Conservation (phyloP, 805 yeast species). For the Teunomyces barrocoloradensis region DNA sequence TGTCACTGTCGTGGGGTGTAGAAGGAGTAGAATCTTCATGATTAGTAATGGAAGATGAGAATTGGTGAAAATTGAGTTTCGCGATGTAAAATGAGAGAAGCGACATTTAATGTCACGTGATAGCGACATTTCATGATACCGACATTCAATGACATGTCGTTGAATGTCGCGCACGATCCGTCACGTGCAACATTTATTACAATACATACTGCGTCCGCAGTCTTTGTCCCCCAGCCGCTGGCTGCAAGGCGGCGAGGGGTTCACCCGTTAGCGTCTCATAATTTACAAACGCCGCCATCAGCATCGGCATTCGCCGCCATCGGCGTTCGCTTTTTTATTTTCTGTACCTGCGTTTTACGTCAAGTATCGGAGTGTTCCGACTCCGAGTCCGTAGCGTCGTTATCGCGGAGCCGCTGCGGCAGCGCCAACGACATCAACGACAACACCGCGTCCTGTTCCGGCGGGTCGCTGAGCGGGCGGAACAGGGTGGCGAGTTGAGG, state of each 20-base stretch:
- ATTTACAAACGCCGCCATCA: no score
- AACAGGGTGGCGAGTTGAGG: slow-evolving; percentile 1
- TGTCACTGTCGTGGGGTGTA: slow-evolving; percentile 68
- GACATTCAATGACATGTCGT: no score
- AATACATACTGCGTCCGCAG: no score
- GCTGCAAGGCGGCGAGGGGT: no score
- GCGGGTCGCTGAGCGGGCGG: slow-evolving; percentile 1
- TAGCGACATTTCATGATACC: no score
- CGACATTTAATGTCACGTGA: no score
- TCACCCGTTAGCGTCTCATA: no score
- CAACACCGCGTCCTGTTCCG: slow-evolving; percentile 51
- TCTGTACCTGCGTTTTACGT: not conserved
- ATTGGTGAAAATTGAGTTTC: no score
- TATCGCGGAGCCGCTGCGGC: slow-evolving; percentile 28
- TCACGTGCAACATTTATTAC: no score
- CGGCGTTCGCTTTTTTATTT: not conserved
- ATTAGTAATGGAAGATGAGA: not conserved
- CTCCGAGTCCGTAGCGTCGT: slow-evolving; percentile 15
- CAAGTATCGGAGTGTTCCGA: slow-evolving; percentile 4
- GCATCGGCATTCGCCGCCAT: not conserved
- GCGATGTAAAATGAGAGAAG: no score
- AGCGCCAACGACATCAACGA: slow-evolving; percentile 56
- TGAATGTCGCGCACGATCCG: no score
- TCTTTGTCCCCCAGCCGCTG: no score
- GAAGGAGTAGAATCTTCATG: slow-evolving; percentile 41